Percentiles rank a stretch among this genome's conserved stretches.
Conservation (phyloP, 2,329 filamentous ascomycete species). For the Exophiala spinifera region DNA sequence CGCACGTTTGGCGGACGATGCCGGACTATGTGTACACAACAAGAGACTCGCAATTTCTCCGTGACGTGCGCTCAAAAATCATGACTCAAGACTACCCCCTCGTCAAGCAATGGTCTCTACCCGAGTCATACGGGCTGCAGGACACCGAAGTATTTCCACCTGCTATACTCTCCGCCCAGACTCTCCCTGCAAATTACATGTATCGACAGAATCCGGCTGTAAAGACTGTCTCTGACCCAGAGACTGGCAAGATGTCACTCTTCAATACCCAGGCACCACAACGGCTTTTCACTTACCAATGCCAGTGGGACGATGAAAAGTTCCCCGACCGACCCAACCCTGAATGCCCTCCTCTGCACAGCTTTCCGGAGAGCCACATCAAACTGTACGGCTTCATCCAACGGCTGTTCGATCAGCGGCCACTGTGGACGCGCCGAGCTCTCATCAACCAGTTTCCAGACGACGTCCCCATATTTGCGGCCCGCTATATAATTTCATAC, state of each 20-base stretch:
- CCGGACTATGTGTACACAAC: constrained; percentile 85
- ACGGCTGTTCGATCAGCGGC: constrained; percentile 67
- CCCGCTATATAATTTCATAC: constrained; percentile 77
- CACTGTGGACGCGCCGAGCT: constrained; percentile 82
- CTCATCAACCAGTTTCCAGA: constrained; percentile 67
- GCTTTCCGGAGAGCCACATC: constrained; percentile 6
- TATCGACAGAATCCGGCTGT: constrained; percentile 86
- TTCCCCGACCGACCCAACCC: constrained; percentile 52
- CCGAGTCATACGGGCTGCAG: constrained; percentile 58
- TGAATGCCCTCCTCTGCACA: constrained; percentile 9
- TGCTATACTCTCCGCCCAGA: constrained; percentile 26
- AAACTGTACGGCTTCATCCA: constrained; percentile 51
- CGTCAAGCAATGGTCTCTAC: constrained; percentile 65
- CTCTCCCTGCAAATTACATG: constrained; percentile 37
- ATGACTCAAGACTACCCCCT: constrained; percentile 66
- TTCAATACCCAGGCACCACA: constrained; percentile 55
- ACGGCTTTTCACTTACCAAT: constrained; percentile 59
- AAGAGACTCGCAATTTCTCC: constrained; percentile 65
- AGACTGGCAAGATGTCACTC: constrained; percentile 57
- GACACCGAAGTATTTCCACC: constrained; percentile 74
- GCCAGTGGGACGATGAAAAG: constrained; percentile 59
- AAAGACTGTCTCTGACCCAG: constrained; percentile 56
- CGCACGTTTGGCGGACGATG: constrained; percentile 77
- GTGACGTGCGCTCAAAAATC: constrained; percentile 67
- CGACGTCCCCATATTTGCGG: constrained; percentile 49